A percentile compares a stretch with the other conserved stretches of the same genome.
phyloP scores from a whole-genome alignment of 2,329 filamentous ascomycete species.

The Phaeosphaeriaceae sp. region DNA sequence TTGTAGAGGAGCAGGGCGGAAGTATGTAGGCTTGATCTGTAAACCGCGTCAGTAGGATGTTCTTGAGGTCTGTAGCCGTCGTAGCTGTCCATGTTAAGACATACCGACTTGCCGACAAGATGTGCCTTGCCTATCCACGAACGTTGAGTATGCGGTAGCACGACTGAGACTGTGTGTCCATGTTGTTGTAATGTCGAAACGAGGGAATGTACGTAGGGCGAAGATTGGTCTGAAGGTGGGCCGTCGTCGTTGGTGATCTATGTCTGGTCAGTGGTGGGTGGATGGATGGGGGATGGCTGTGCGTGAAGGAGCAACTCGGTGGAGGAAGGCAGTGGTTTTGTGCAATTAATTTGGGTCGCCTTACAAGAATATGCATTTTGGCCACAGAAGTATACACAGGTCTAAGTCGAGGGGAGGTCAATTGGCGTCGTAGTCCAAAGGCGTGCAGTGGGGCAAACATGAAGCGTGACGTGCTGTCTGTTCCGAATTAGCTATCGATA shows the following conservation, averaged over 20 bases:
- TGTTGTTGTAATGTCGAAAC: conserved; percentile 60
- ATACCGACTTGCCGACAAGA: conserved; percentile 81
- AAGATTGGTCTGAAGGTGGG: conserved; percentile 57
- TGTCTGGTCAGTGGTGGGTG: conserved; percentile 3
- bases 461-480: conserved; percentile 25
- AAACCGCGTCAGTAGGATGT: not conserved
- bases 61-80: not conserved
- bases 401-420: conserved; percentile 4
- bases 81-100: not conserved
- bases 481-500: conserved; percentile 34
- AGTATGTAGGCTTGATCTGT: conserved; percentile 77
- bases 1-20: conserved; percentile 69
- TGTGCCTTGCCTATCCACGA: conserved; percentile 99
- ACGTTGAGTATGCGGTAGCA: conserved; percentile 87
- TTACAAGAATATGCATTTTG: conserved; percentile 50
- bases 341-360: not conserved
- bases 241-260: conserved; percentile 61
- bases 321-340: conserved; percentile 10
- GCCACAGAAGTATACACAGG: not conserved
- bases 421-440: conserved; percentile 12
- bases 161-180: conserved; percentile 88
- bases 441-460: conserved; percentile 20
- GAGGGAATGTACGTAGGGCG: conserved; percentile 57
- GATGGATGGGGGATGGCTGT: no score
- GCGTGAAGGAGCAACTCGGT: no score